Base-by-base conservation (phyloP, 192 early-diverging fungal genomes). In the Coemansia sp. region DNA sequence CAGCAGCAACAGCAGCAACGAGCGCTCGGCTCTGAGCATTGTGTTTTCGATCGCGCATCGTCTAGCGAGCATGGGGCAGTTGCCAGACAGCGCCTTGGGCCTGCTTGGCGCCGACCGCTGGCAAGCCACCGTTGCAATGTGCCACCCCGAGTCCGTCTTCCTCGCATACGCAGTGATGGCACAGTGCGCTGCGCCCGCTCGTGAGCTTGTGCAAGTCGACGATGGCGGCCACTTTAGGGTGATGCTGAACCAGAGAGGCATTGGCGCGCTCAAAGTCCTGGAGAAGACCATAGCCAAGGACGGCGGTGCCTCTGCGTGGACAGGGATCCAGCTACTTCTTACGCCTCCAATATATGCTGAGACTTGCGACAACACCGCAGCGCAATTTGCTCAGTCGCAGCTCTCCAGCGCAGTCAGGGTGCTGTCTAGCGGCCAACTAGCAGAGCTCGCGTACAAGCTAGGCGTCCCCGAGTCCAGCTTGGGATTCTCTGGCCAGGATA, bases 71-170 rank as follows among this genome's bases (percentile, higher is more conserved):
- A 61, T 45, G 39, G 20, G 10, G 4, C 40, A 45, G 17, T 54
- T 54, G 17, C 51, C 15, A n/a, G 51, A 7, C 51, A 32, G 27
- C 27, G 22, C 27, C 15, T 54, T 25, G 25, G 14, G 24, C 14
- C 25, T 40, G 36, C 51, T 59, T 6, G 45, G 60, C 39, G 29
- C 38, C 1, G 24, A 31, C n/a, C 8, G 51, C 27, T 82, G 79
- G 74, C 73, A 75, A 27, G 24, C 32, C 4, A 59, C 70, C 0
- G 39, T 76, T 8, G 61, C 74, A n/a, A 51, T 82, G 59, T 66
- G 79, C 47, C 67, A 32, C 24, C 74, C 79, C 0, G 64, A 58
- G 6, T 25, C 60, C 19, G 45, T 53, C 19, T 66, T 69, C 14
- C 53, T 82, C 7, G 79, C 74, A 0, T 82, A 76, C 41, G 31